phyloP scores from a whole-genome alignment of 768 basidiomycete species.

The Peribolospora baueri region DNA sequence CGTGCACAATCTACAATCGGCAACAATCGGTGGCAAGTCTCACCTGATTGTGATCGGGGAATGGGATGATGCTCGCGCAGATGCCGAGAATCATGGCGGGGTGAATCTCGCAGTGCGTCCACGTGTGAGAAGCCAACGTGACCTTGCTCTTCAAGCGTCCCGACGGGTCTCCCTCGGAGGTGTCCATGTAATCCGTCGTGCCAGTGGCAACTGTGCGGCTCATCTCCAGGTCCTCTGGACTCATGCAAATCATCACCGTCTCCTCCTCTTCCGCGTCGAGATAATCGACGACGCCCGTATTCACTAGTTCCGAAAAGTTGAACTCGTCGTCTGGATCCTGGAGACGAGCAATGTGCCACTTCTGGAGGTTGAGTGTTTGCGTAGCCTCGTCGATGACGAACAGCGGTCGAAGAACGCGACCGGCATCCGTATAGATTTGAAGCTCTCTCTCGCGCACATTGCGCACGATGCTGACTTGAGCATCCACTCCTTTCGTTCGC shows the following conservation, averaged over 20 bases:
- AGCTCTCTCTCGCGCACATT: constrained; percentile 92
- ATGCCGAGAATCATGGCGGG: constrained; percentile 97
- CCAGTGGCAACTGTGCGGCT: constrained; percentile 23
- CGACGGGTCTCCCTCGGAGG: constrained; percentile 57
- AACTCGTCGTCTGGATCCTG: constrained; percentile 25
- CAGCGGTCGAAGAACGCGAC: constrained; percentile 83
- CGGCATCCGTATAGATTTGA: constrained; percentile 83
- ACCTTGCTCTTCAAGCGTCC: constrained; percentile 49
- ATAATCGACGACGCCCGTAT: constrained; percentile 71
- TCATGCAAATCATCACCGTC: constrained; percentile 99
- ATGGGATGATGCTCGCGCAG: constrained; percentile 95
- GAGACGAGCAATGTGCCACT: constrained; percentile 58
- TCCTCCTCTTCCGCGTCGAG: constrained; percentile 98
- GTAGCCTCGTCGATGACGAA: constrained; percentile 70
- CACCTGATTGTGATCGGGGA: constrained; percentile 98
- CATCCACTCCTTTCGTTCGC: constrained; percentile 78
- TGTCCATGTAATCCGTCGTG: constrained; percentile 27
- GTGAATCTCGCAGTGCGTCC: constrained; percentile 99
- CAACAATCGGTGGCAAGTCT: constrained; percentile 12
- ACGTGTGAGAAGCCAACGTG: constrained; percentile 59
- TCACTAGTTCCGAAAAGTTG: constrained; percentile 65
- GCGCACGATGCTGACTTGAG: constrained; percentile 88
- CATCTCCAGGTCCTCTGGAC: constrained; percentile 76
- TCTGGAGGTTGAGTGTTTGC: constrained; percentile 44
- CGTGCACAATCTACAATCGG: background rate